Evolutionary conservation across 345 rosid species (phyloP), one percentile per base, ranked within the genome.

Genomic region (Eucalyptus guilfoylei): DNA sequence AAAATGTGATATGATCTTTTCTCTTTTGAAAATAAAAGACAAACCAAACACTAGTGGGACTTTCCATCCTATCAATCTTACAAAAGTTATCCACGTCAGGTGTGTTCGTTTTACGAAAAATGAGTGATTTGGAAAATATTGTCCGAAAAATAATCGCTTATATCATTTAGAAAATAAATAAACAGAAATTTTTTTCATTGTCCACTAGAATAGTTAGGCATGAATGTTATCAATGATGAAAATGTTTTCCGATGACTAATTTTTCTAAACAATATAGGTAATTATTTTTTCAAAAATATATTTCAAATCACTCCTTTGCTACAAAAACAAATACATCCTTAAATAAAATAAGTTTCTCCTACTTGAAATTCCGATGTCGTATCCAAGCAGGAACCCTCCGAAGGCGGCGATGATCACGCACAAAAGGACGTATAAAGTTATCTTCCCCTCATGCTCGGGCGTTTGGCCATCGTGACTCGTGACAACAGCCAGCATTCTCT

Each of bases 321-420:
- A 4, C 26, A 0, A 0, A 0, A 52, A 52, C 5, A 52, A 52
- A 52, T 52, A 52, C 58, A 52, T 52, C 10, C 55, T 17, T 52
- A 85, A 28, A 85, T 1, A 69, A 34, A 67, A n/a, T 32, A 32
- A 67, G 80, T 34, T 69, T 69, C 80, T 69, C 87, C 55, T 48
- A 95, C 97, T 96, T 88, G 96, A 95, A 89, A 95, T 94, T 69
- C 97, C 97, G 7, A 69, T 69, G 2, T 69, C 80, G 13, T 69
- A 69, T 34, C 80, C 80, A 6, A 69, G 11, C 44, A 45, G 94
- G 92, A 64, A 94, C 96, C 97, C 97, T 28, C 95, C 97, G 88
- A 90, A 88, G 62, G 97, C 97, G 13, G 95, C 94, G 80, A 95
- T 92, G 49, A 95, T 28, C 88, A 91, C 87, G 42, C 94, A 93